phyloP scores from a whole-genome alignment of 2,329 filamentous ascomycete genomes.

The Colletotrichum coccodes region DNA sequence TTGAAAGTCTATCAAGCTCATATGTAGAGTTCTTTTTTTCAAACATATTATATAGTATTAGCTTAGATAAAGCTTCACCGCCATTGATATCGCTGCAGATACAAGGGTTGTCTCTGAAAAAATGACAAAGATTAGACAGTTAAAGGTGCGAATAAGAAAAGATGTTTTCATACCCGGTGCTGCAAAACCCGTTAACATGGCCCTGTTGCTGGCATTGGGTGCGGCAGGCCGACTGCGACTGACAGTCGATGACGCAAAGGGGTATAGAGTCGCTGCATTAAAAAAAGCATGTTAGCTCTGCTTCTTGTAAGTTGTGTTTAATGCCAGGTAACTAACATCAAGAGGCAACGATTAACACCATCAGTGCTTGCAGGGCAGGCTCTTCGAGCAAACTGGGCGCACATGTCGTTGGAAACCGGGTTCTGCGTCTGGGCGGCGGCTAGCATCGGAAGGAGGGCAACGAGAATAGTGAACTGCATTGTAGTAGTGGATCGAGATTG shows the following conservation, averaged over 20 bases:
- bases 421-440: neutral
- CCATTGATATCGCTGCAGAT: neutral
- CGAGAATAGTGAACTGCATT: neutral
- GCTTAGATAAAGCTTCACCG: no score
- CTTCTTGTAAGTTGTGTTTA: neutral
- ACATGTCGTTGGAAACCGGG: neutral
- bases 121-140: neutral
- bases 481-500: neutral
- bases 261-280: fast-evolving
- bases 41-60: no score
- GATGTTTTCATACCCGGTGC: neutral
- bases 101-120: neutral
- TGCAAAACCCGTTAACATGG: neutral
- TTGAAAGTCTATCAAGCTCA: no score
- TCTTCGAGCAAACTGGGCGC: fast-evolving
- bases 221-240: neutral
- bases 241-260: neutral
- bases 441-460: neutral
- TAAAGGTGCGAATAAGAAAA: neutral
- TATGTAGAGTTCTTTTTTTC: no score
- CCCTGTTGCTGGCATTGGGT: neutral
- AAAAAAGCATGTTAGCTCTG: neutral
- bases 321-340: neutral
- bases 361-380: neutral
- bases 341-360: neutral